Percentiles rank a stretch among this genome's conserved stretches.
Conservation (phyloP, 1,139 yeast species). For the Protomyces pachydermus region DNA sequence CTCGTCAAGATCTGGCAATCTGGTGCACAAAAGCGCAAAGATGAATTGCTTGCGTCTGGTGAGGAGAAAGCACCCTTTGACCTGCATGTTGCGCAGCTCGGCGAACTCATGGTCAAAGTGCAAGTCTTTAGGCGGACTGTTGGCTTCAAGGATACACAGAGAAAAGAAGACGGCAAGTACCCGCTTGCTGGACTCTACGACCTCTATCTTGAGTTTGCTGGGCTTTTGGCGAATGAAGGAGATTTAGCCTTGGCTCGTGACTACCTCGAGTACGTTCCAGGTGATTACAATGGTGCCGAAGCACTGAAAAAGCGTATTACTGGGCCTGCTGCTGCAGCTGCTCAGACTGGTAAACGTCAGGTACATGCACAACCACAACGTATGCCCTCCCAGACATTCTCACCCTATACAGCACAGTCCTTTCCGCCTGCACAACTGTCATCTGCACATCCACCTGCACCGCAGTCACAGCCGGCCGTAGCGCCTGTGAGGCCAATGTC, state of each 20-base stretch:
- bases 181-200: constrained; percentile 52
- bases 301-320: constrained; percentile 73
- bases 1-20: constrained; percentile 77
- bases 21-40: constrained; percentile 62
- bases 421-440: background rate
- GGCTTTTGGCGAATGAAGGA: constrained; percentile 74
- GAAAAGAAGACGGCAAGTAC: constrained; percentile 40
- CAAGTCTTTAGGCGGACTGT: constrained; percentile 62
- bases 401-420: background rate
- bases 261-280: constrained; percentile 67
- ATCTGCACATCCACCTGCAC: background rate
- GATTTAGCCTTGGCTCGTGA: constrained; percentile 74
- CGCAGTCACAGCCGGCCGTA: background rate
- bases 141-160: constrained; percentile 39
- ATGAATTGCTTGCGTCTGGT: constrained; percentile 38
- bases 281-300: constrained; percentile 52
- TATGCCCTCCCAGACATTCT: background rate
- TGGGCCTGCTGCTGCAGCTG: constrained; percentile 41
- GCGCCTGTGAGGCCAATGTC: background rate
- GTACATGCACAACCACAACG: background rate
- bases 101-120: constrained; percentile 76
- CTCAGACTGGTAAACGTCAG: background rate
- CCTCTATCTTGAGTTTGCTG: constrained; percentile 70
- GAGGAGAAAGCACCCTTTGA: constrained; percentile 52
- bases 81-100: constrained; percentile 78